Conservation (phyloP, 257 asterid species). For the Henckelia pumila region DNA sequence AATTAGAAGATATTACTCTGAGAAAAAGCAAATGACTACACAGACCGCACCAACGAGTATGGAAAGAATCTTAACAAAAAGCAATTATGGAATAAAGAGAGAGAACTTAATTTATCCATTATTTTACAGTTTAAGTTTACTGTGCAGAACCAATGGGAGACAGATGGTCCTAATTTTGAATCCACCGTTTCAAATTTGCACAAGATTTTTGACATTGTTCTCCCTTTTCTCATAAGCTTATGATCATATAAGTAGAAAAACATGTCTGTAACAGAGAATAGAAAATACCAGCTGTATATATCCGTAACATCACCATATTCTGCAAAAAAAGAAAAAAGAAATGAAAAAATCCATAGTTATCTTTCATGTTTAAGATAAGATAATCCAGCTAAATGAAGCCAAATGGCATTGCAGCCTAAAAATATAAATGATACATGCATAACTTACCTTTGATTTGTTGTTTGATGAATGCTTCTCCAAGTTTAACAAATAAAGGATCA, state of each 20-base stretch:
- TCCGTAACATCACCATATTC: constrained; percentile 90
- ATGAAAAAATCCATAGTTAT: background rate
- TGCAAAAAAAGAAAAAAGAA: constrained; percentile 34
- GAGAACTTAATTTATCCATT: too few species aligned
- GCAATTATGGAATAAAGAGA: too few species aligned
- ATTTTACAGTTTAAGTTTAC: too few species aligned
- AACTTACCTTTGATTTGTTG: constrained; percentile 64
- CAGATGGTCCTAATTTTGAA: too few species aligned
- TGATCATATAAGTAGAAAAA: too few species aligned
- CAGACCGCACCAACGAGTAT: too few species aligned
- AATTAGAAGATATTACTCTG: too few species aligned
- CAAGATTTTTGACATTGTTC: background rate
- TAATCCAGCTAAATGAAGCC: constrained; percentile 11
- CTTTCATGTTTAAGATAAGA: background rate
- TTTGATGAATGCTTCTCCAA: constrained; percentile 84
- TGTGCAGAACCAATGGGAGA: too few species aligned
- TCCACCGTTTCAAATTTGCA: background rate
- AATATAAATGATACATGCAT: constrained; percentile 12
- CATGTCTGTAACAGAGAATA: too few species aligned
- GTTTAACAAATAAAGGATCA: constrained; percentile 78
- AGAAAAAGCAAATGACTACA: too few species aligned
- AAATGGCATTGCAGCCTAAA: constrained; percentile 8
- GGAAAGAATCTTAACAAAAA: too few species aligned
- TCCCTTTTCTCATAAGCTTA: too few species aligned
- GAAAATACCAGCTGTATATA: constrained; percentile 83